Base-by-base conservation (phyloP, 2,329 filamentous ascomycete species). In the Dactylellina leptospora region DNA sequence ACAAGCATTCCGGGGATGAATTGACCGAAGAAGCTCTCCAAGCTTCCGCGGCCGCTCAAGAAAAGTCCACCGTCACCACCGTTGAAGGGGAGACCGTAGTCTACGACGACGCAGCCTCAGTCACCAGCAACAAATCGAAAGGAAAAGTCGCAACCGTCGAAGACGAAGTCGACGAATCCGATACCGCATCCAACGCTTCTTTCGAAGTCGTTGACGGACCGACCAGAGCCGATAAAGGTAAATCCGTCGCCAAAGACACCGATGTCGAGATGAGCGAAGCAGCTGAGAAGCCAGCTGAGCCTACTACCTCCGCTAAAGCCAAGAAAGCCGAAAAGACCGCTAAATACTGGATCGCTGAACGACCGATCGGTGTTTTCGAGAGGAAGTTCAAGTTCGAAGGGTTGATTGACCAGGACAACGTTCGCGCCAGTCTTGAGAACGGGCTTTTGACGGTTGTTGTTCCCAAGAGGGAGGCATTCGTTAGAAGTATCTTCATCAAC, bases 341-440 rank as follows among this genome's bases (percentile, higher is more conserved):
- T 76, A 88, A 86, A 80, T 93, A 88, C 84, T 93, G 90, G 90
- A 82, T 88, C 73, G 82, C 83, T 33, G 88, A 90, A 81, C 86
- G 87, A 76, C 85, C 83, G 71, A 81, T 88, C 66, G 88, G 88
- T 78, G 84, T 87, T 75, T 91, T 91, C 81, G 83, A 85, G 51
- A 85, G 89, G 74, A 85, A 83, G 69, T 91, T 91, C 81, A 85
- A 82, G 78, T 91, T 91, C 82, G 87, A 88, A 0, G 80, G 80
- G 56, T 84, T 84, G 25, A 84, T 91, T 72, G 86, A 90, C 77
- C 84, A 86, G 76, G 85, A 87, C 13, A 80, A 77, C 2, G 88
- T 91, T 61, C 82, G 80, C 45, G 89, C 89, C 53, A 83, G 78
- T 59, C 84, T 91, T 76, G 84, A 86, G 79, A 85, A 90, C 72